phyloP scores from a whole-genome alignment of 164 flowering plant species.

The Pachysandra terminalis region DNA sequence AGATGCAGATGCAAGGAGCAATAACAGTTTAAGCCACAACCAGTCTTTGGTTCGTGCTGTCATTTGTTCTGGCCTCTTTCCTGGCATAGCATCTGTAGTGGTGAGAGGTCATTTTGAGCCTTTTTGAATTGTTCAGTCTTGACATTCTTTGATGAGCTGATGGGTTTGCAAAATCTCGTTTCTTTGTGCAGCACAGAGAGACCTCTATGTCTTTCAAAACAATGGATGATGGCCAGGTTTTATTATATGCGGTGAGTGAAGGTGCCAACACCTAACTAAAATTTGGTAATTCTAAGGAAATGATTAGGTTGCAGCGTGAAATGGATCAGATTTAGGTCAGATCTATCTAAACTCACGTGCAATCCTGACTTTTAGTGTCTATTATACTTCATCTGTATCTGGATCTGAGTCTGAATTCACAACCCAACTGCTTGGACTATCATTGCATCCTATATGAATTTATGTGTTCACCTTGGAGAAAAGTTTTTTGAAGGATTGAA shows the following conservation, averaged over 20 bases:
- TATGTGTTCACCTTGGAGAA: too few species aligned
- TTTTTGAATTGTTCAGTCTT: neutral
- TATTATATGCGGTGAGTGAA: conserved; percentile 75
- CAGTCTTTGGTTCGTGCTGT: conserved; percentile 92
- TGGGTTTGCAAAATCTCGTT: neutral
- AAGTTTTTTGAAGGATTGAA: too few species aligned
- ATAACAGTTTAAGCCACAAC: conserved; percentile 82
- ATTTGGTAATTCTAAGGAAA: neutral
- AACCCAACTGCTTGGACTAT: too few species aligned
- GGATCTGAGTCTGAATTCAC: neutral
- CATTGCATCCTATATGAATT: too few species aligned
- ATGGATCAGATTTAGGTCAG: neutral
- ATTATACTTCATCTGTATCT: neutral
- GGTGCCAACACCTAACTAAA: neutral
- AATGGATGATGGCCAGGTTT: conserved; percentile 98
- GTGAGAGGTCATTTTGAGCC: conserved; percentile 36
- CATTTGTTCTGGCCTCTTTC: conserved; percentile 95
- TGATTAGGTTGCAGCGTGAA: neutral
- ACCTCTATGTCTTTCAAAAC: conserved; percentile 97
- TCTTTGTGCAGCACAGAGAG: conserved; percentile 77
- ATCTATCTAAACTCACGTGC: neutral
- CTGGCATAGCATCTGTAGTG: conserved; percentile 95
- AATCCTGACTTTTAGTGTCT: neutral
- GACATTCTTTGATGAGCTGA: conserved; percentile 10
- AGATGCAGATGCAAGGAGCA: conserved; percentile 49